These are phyloP conservation scores for Orbilia quercus DNA, from an alignment of 2,329 filamentous ascomycete species.

Conservation along the genomic window DNA sequence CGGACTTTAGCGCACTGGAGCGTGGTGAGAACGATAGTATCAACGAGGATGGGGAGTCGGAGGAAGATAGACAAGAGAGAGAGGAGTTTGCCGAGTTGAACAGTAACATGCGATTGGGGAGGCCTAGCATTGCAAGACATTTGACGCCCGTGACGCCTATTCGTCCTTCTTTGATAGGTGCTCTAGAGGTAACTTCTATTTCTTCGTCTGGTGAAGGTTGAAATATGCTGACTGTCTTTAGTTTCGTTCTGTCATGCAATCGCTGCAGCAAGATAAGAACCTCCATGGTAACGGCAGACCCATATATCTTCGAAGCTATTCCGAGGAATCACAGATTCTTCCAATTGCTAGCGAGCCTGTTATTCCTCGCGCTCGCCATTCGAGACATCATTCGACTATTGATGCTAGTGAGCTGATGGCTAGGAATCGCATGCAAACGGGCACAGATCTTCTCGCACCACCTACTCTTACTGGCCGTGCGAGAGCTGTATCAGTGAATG, in stretches of 20 bases:
- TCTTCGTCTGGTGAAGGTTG: background rate
- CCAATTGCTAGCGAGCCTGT: conserved; percentile 64
- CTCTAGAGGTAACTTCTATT: conserved; percentile 71
- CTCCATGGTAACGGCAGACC: conserved; percentile 76
- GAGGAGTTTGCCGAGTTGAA: conserved; percentile 83
- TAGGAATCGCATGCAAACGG: conserved; percentile 5
- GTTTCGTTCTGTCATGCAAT: conserved; percentile 90
- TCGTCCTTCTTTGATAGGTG: conserved; percentile 89
- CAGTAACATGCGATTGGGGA: conserved; percentile 89
- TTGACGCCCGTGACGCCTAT: conserved; percentile 80
- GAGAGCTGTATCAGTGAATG: conserved; percentile 72
- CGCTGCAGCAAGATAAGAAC: conserved; percentile 83
- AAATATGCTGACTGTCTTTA: conserved; percentile 15
- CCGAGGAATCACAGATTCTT: conserved; percentile 68
- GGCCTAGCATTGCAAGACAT: conserved; percentile 72
- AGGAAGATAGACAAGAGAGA: conserved; percentile 67
- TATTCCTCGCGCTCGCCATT: conserved; percentile 63
- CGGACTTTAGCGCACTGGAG: conserved; percentile 74
- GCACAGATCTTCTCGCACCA: conserved; percentile 34
- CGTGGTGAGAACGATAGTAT: conserved; percentile 72
- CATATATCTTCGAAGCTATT: conserved; percentile 76
- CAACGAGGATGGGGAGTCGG: conserved; percentile 68
- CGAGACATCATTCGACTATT: conserved; percentile 59
- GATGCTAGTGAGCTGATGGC: conserved; percentile 32
- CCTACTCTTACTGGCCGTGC: conserved; percentile 61